Evolutionary conservation across 2,329 filamentous ascomycete genomes (phyloP).

Genomic region (Corinectria fuckeliana): DNA sequence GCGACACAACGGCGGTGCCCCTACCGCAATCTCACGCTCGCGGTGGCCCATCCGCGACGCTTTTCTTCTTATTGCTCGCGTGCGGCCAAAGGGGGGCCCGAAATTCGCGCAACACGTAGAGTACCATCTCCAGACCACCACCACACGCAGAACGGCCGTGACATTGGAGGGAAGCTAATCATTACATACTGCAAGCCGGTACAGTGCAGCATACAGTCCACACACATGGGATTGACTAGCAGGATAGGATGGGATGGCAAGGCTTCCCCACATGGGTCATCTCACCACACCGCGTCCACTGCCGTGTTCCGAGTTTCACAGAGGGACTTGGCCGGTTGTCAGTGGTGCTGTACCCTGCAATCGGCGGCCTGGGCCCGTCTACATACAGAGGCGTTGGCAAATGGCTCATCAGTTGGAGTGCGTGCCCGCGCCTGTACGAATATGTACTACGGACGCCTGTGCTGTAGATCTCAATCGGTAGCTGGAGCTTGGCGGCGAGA

Average conservation of each 20-base stretch:
- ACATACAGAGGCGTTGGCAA: not conserved
- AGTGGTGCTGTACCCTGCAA: not conserved
- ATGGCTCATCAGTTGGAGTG: not conserved
- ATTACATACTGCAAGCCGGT: no score
- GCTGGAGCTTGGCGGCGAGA: not conserved
- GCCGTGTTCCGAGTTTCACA: slow-evolving; percentile 38
- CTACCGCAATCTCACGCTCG: slow-evolving; percentile 15
- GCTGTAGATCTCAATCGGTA: not conserved
- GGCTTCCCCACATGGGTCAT: slow-evolving; percentile 37
- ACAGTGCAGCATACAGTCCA: slow-evolving; percentile 1
- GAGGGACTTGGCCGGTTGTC: slow-evolving; percentile 5
- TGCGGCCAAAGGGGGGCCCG: slow-evolving; percentile 8
- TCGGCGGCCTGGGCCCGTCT: not conserved
- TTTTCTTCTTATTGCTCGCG: slow-evolving; percentile 11
- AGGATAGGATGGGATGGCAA: slow-evolving; percentile 12
- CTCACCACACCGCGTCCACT: slow-evolving; percentile 36
- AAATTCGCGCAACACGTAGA: slow-evolving; percentile 22
- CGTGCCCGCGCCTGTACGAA: not conserved
- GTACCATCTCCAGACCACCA: not conserved
- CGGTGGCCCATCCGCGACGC: not conserved
- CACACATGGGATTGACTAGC: slow-evolving; percentile 1
- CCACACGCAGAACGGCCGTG: not conserved
- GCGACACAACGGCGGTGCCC: not conserved
- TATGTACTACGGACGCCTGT: not conserved
- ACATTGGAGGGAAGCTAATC: no score